Conservation (phyloP, 306 rosid species). For the Morella rubra region DNA sequence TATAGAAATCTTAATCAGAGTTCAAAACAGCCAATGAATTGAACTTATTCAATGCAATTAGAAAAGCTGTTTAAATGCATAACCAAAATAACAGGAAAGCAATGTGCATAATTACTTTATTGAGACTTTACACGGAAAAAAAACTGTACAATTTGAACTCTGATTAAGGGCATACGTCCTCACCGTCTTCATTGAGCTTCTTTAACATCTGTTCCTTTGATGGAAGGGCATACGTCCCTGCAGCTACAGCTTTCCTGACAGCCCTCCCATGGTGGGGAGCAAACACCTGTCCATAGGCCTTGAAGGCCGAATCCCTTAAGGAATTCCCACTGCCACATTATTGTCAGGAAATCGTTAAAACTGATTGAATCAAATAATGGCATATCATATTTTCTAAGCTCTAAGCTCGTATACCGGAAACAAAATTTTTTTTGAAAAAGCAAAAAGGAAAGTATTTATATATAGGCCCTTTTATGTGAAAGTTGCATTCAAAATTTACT, state of each 20-base stretch:
- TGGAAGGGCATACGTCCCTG: constrained; percentile 87
- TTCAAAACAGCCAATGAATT: too few relatives aligned
- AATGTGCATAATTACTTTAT: too few relatives aligned
- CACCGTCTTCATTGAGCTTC: constrained; percentile 84
- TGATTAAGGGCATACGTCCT: too few relatives aligned
- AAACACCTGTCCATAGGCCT: constrained; percentile 73
- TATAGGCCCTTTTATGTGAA: neutral
- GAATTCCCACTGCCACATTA: constrained; percentile 69
- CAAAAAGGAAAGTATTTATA: neutral
- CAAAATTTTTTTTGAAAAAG: too few relatives aligned
- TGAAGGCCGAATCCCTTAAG: constrained; percentile 77
- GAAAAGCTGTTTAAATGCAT: too few relatives aligned
- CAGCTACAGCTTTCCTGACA: constrained; percentile 84
- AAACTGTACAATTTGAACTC: constrained; percentile 13
- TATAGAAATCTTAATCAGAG: too few relatives aligned
- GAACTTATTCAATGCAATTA: too few relatives aligned
- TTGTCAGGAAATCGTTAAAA: constrained; percentile 16
- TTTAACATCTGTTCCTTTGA: constrained; percentile 60
- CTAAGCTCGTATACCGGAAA: too few relatives aligned
- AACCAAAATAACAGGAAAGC: too few relatives aligned
- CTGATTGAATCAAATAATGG: too few relatives aligned
- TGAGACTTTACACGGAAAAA: too few relatives aligned
- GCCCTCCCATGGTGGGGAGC: constrained; percentile 93
- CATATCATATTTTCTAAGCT: too few relatives aligned
- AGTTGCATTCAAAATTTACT: neutral